Evolutionary conservation across 106 monocot genomes (phyloP).

Genomic region (Gastrodia elata): DNA sequence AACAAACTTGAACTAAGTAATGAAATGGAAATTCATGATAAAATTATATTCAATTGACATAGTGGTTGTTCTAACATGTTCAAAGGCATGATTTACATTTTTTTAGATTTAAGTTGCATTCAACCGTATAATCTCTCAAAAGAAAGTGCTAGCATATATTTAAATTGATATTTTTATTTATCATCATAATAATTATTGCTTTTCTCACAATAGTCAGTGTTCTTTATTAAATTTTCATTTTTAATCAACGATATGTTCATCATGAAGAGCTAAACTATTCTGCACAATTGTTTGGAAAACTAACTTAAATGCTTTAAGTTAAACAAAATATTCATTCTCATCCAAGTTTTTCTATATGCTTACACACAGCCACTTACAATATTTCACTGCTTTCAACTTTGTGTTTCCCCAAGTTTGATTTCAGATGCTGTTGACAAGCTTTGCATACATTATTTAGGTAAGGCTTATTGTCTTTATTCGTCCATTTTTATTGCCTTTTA

Average conservation of each 20-base stretch:
- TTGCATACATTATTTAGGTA: conserved; percentile 83
- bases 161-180: neutral
- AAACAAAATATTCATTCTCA: neutral
- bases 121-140: too few species aligned
- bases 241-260: too few species aligned
- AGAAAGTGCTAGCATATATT: too few species aligned
- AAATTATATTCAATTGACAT: too few species aligned
- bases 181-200: neutral
- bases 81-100: too few species aligned
- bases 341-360: neutral
- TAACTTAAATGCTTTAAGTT: neutral
- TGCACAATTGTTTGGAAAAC: neutral
- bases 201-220: too few species aligned
- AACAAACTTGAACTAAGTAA: too few species aligned
- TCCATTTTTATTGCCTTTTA: neutral
- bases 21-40: too few species aligned
- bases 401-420: conserved; percentile 17
- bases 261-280: neutral
- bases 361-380: conserved; percentile 74
- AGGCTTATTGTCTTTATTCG: neutral
- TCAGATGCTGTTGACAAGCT: conserved; percentile 29
- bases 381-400: conserved; percentile 63
- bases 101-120: too few species aligned
- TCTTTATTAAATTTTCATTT: too few species aligned
- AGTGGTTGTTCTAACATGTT: too few species aligned